phyloP scores from a whole-genome alignment of 805 yeast species.

The Saturnispora besseyi region DNA sequence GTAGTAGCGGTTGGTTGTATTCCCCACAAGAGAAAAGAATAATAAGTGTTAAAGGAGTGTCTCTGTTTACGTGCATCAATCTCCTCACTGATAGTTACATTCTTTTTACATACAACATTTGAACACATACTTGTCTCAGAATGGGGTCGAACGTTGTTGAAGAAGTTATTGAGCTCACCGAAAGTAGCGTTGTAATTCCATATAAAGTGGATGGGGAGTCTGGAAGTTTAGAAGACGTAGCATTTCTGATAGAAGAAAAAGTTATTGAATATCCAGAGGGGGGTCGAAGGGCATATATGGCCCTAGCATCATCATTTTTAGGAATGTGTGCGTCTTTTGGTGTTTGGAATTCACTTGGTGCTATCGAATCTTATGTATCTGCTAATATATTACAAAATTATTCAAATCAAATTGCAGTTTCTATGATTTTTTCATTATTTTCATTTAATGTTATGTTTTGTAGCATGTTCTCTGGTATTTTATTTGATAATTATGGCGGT shows the following conservation, averaged over 20 bases:
- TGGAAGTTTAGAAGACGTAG: not conserved
- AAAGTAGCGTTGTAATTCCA: not conserved
- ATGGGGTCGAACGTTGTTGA: not conserved
- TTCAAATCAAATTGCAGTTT: conserved; percentile 37
- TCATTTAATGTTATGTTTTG: conserved; percentile 34
- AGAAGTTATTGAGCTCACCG: not conserved
- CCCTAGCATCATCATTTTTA: conserved; percentile 45
- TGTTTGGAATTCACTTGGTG: conserved; percentile 55
- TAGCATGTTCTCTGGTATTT: conserved; percentile 35
- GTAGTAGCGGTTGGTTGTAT: not conserved
- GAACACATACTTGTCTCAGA: too few species aligned
- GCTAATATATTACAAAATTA: conserved; percentile 39
- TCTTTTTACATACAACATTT: not conserved
- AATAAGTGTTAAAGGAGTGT: not conserved
- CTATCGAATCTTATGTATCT: conserved; percentile 54
- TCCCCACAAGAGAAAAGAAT: not conserved
- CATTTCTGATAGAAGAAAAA: conserved; percentile 9
- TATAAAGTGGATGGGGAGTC: not conserved
- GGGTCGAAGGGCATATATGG: conserved; percentile 37
- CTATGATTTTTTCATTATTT: conserved; percentile 65
- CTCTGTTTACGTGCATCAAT: not conserved
- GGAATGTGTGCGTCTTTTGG: conserved; percentile 57
- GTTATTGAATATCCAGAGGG: conserved; percentile 45
- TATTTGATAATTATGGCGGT: conserved; percentile 40
- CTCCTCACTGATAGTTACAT: not conserved